Evolutionary conservation across 2,329 filamentous ascomycete species (phyloP), one percentile per base, ranked within the genome.

Genomic region (Ascochyta fabae): DNA sequence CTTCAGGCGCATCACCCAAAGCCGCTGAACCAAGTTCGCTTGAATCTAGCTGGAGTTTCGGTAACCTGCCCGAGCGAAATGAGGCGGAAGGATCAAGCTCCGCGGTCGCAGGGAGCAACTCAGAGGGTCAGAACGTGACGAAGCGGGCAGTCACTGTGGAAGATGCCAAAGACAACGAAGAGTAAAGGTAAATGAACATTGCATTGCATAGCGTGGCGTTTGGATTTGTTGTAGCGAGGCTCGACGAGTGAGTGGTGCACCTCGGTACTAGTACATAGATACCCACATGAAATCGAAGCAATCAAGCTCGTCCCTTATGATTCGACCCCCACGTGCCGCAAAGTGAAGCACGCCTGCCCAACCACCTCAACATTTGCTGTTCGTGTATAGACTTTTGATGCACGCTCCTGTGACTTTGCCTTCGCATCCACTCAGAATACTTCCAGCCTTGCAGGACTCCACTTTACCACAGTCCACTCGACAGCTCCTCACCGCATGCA

Each of bases 131-230:
- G 48, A 56, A 53, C 15, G 46, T 62, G 12, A 68, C 64, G 12
- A 69, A 59, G 50, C 62, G 68, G 45, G 64, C 67, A 36, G 71
- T 63, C 16, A 73, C 66, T 6, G 66, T 74, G 24, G 73, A 75
- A 46, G 71, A 75, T 48, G 64, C 56, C 13, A 70, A 72, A 33
- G 70, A 74, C 33, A 61, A 61, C 26, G 70, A 60, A 31, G 49
- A 66, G 50, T 68, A 58, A 56, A 40, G 42, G 36, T 36, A 53
- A 38, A 57, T 48, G 23, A 58, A 38, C 46, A 46, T 47, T 62
- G 56, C 59, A 66, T 63, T 68, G 69, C 72, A 75, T 74, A 75
- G 72, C 71, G 72, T 65, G 72, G 72, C 66, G 72, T 74, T 69
- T 69, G 53, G 62, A 58, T 51, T 58, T 39, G 38, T n/a, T 33